Percentiles rank a stretch among this genome's conserved stretches.
Conservation (phyloP, 257 asterid genomes). For the Solanum gandarillasii region DNA sequence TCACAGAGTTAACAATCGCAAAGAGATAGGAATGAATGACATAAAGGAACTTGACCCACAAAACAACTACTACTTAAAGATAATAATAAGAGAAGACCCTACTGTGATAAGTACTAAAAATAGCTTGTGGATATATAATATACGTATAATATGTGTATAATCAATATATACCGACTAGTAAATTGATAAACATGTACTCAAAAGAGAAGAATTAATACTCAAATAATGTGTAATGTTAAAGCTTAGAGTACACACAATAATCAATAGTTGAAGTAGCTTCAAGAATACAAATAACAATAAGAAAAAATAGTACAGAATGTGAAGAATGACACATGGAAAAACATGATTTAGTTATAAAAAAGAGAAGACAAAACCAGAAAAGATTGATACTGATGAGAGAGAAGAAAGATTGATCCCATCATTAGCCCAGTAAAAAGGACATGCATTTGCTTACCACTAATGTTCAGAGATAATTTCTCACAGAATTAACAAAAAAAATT, state of each 20-base stretch:
- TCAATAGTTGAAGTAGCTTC: conserved; percentile 13
- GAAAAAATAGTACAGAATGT: conserved; percentile 7
- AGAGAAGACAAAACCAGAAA: background rate
- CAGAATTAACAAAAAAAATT: background rate
- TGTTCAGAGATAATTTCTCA: background rate
- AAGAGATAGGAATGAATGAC: background rate
- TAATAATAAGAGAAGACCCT: background rate
- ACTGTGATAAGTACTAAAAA: background rate
- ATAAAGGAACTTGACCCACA: background rate
- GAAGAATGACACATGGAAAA: conserved; percentile 26
- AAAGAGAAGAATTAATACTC: background rate
- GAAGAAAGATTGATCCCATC: background rate
- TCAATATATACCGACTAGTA: background rate
- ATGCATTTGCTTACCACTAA: background rate
- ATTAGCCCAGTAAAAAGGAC: background rate
- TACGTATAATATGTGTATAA: background rate
- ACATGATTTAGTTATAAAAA: background rate
- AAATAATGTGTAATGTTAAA: background rate
- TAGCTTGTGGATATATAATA: background rate
- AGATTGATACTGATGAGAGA: background rate
- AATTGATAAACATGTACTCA: background rate
- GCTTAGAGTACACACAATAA: background rate
- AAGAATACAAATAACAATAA: background rate
- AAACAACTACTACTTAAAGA: background rate
- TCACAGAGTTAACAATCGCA: background rate